These are phyloP conservation scores for Naganishia liquefaciens DNA, from an alignment of 1,284 basidiomycete species.

Conservation along the genomic window DNA sequence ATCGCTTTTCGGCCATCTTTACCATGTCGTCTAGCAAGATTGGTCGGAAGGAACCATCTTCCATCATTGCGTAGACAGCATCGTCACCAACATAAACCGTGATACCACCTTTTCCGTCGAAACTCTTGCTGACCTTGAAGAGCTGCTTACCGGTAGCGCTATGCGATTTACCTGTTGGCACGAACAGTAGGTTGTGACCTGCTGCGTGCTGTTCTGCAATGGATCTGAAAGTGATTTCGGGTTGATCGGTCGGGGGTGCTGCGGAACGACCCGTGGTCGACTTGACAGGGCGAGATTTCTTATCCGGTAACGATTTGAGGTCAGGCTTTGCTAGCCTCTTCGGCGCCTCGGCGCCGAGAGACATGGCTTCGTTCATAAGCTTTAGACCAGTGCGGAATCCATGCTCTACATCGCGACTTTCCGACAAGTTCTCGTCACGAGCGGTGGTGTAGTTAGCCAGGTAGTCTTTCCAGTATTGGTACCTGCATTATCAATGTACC, in stretches of 20 bases:
- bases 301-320: constrained; percentile 51
- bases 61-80: constrained; percentile 48
- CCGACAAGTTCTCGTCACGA: constrained; percentile 36
- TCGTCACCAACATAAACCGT: constrained; percentile 62
- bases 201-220: constrained; percentile 87
- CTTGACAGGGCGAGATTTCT: constrained; percentile 37
- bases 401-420: constrained; percentile 64
- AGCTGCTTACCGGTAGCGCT: constrained; percentile 79
- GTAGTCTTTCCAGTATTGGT: constrained; percentile 75
- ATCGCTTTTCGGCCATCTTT: constrained; percentile 39
- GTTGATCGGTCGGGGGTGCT: constrained; percentile 47
- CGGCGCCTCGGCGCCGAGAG: constrained; percentile 72
- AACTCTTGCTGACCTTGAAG: constrained; percentile 73
- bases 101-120: constrained; percentile 80
- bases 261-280: constrained; percentile 12
- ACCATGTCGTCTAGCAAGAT: constrained; percentile 52
- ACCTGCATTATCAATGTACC: constrained; percentile 47
- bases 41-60: constrained; percentile 48
- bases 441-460: constrained; percentile 63
- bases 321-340: constrained; percentile 68
- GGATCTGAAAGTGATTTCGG: constrained; percentile 80
- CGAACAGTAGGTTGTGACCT: constrained; percentile 79
- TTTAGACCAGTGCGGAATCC: constrained; percentile 84
- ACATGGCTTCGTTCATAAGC: constrained; percentile 88
- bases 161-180: constrained; percentile 80